Percentiles rank a stretch among this genome's conserved stretches.
These are phyloP conservation scores for Candida sonorensis DNA, from an alignment of 805 yeast genomes.

Conservation along the genomic window DNA sequence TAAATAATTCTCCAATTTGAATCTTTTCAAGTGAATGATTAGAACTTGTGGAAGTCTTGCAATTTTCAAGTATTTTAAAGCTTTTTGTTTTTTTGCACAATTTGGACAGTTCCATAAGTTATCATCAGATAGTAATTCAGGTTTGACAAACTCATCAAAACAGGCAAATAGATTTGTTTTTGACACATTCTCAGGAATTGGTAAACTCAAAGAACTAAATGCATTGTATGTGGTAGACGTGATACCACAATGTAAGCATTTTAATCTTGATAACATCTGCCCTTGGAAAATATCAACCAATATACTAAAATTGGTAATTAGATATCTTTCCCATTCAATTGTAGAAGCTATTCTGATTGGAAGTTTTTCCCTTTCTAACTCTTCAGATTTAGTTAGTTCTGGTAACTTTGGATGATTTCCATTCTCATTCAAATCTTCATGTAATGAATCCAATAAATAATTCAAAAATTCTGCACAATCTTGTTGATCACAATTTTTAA, in stretches of 20 bases:
- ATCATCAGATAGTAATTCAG: conserved; percentile 68
- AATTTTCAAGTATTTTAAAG: conserved; percentile 64
- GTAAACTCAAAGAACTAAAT: conserved; percentile 71
- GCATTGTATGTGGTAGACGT: conserved; percentile 86
- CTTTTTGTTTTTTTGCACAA: conserved; percentile 56
- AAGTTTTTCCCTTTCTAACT: conserved; percentile 59
- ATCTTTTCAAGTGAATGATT: conserved; percentile 81
- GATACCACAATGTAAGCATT: conserved; percentile 61
- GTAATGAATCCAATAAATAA: conserved; percentile 67
- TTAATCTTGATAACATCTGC: conserved; percentile 73
- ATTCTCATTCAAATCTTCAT: conserved; percentile 73
- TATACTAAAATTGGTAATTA: conserved; percentile 70
- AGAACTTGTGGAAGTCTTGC: conserved; percentile 73
- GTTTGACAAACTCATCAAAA: conserved; percentile 66
- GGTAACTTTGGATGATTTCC: conserved; percentile 48
- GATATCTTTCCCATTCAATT: conserved; percentile 86
- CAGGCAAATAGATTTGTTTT: conserved; percentile 49
- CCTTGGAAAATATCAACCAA: conserved; percentile 84
- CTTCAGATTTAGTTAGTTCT: conserved; percentile 67
- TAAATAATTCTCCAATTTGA: conserved; percentile 47
- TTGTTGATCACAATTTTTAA: conserved; percentile 67
- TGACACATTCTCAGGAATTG: conserved; percentile 49
- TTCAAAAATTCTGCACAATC: conserved; percentile 81
- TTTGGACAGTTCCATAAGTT: conserved; percentile 81
- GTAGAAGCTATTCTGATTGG: conserved; percentile 79